Evolutionary conservation across 108 stramenopile species (phyloP).

Genomic region (Seminavis robusta): DNA sequence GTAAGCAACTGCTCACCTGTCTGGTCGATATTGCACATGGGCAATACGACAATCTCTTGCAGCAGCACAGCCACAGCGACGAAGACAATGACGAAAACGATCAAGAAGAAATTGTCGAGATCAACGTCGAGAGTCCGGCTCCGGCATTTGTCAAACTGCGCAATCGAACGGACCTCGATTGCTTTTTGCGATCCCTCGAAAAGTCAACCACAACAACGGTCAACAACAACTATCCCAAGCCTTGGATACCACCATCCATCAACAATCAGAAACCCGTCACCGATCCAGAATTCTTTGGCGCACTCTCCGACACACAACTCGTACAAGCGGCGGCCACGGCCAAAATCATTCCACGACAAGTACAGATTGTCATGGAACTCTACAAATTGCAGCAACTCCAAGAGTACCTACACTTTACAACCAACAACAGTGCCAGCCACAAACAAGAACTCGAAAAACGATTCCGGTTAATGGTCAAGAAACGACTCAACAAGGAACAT

Average conservation of each 20-base stretch:
- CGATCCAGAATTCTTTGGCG: constrained; percentile 17
- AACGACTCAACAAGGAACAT: constrained; percentile 48
- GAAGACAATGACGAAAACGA: neutral
- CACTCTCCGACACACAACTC: constrained; percentile 36
- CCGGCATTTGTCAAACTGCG: constrained; percentile 62
- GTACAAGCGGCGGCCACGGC: constrained; percentile 23
- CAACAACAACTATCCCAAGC: neutral
- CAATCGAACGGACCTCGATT: constrained; percentile 22
- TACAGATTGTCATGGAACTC: constrained; percentile 64
- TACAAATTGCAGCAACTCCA: constrained; percentile 31
- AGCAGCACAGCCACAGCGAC: neutral
- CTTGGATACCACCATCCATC: no score
- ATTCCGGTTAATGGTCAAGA: constrained; percentile 82
- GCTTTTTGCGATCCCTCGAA: neutral
- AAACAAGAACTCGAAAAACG: constrained; percentile 17
- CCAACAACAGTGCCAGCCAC: neutral
- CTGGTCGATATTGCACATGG: constrained; percentile 41
- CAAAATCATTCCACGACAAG: constrained; percentile 55
- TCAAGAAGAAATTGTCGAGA: constrained; percentile 36
- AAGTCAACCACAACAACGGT: neutral
- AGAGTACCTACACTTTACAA: neutral
- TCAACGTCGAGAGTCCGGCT: constrained; percentile 79
- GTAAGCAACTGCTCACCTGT: constrained; percentile 46
- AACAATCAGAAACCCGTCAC: no score
- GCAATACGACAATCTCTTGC: neutral